Base-by-base conservation (phyloP, 2,329 filamentous ascomycete genomes). In the Ceratocystis destructans region DNA sequence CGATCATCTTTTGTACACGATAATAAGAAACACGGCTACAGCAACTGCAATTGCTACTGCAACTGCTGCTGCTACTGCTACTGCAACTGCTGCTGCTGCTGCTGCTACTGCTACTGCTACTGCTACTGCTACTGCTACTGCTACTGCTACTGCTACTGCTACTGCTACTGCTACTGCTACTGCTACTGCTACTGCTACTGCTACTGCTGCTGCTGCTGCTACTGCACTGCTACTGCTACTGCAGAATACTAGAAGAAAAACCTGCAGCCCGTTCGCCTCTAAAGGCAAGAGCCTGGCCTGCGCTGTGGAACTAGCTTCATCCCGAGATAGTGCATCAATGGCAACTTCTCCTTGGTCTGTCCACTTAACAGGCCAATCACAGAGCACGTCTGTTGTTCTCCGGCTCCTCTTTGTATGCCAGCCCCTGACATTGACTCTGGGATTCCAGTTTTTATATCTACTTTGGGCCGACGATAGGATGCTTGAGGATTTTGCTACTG, bases 341-440 rank as follows among this genome's bases (percentile, higher is more conserved):
- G 22, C 50, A 12, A 59, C 17, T 62, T 62, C 37, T 62, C 61
- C 12, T 31, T 62, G 20, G 41, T 44, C 61, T 41, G 37, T 15
- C 31, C 61, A 62, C 44, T 20, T 48, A 45, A 31, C n/a, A 6
- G 25, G 61, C 61, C 41, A 63, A 63, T 48, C 61, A 63, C 41
- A 63, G 20, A 25, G 17, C 4, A 31, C 33, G 2, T 15, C 33
- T n/a, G n/a, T 17, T 63, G 44, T 48, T 25, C 25, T 50, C 17
- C 17, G 31, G 37, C 61, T 46, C 61, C 46, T 48, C 46, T 8
- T 50, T 50, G 33, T 45, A 28, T 62, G 61, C 17, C 61, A 63
- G 61, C 61, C 61, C 61, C 61, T 63, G 61, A 63, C 61, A 50
- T 48, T 50, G 41, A 59, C 53, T 59, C 28, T 20, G 17, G 2